Evolutionary conservation across 2,329 filamentous ascomycete genomes (phyloP).

Genomic region (Delphinella strobiligena): DNA sequence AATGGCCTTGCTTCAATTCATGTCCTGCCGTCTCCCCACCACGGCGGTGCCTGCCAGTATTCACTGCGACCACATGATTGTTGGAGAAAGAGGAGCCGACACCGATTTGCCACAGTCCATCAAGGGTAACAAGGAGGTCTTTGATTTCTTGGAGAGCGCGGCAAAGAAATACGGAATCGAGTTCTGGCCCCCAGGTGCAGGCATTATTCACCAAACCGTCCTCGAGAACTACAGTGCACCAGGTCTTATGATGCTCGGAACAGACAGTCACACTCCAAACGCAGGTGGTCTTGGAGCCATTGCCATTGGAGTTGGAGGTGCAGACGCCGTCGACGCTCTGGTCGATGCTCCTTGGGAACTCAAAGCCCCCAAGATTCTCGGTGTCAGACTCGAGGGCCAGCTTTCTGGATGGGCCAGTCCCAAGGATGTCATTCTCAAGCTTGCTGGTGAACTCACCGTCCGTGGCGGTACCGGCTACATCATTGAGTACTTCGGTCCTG

Average conservation of each 20-base stretch:
- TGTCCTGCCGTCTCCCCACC: constrained; percentile 81
- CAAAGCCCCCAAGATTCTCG: constrained; percentile 83
- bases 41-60: constrained; percentile 95
- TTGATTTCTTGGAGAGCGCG: constrained; percentile 91
- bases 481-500: constrained; percentile 66
- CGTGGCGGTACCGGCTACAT: constrained; percentile 83
- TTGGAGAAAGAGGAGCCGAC: constrained; percentile 81
- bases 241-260: constrained; percentile 96
- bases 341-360: constrained; percentile 96
- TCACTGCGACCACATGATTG: constrained; percentile 98
- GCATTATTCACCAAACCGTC: constrained; percentile 95
- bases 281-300: constrained; percentile 89
- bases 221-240: constrained; percentile 97
- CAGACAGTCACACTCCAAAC: constrained; percentile 94
- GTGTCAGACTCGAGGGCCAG: constrained; percentile 71
- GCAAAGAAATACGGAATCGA: constrained; percentile 86
- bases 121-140: constrained; percentile 88
- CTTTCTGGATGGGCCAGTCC: constrained; percentile 85
- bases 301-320: constrained; percentile 93
- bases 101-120: constrained; percentile 77
- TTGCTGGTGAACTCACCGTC: constrained; percentile 84
- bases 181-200: constrained; percentile 88
- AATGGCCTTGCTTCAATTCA: constrained; percentile 97
- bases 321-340: constrained; percentile 91
- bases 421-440: constrained; percentile 86